These are phyloP conservation scores for Wolfiporia cocos DNA, from an alignment of 1,284 basidiomycete genomes.

Conservation along the genomic window DNA sequence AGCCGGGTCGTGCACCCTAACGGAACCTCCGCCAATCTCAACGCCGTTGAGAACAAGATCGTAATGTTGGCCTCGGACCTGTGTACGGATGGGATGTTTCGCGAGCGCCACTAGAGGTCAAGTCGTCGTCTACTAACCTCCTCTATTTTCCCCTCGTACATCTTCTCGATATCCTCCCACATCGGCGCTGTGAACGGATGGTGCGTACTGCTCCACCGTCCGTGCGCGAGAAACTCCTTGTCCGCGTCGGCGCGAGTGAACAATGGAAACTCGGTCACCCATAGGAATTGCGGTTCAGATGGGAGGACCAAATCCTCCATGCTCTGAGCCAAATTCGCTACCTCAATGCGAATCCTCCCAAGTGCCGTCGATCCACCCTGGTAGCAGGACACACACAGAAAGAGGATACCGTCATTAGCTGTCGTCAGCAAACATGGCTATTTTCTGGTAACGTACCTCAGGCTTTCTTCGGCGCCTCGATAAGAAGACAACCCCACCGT, in stretches of 20 bases:
- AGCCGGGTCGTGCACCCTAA: constrained; percentile 83
- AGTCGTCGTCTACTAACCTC: constrained; percentile 36
- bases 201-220: constrained; percentile 87
- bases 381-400: constrained; percentile 1
- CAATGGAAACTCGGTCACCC: constrained; percentile 95
- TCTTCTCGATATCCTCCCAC: constrained; percentile 73
- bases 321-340: constrained; percentile 58
- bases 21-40: constrained; percentile 92
- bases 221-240: constrained; percentile 79
- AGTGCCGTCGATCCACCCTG: constrained; percentile 84
- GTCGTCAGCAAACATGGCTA: too few species aligned
- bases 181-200: constrained; percentile 98
- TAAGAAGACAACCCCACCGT: constrained; percentile 34
- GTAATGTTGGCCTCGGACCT: constrained; percentile 94
- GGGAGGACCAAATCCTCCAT: constrained; percentile 42
- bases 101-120: too few species aligned
- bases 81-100: neutral
- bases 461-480: constrained; percentile 37
- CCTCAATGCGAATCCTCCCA: constrained; percentile 66
- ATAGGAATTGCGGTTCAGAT: constrained; percentile 75
- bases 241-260: constrained; percentile 87
- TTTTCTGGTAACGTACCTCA: constrained; percentile 30
- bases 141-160: constrained; percentile 64
- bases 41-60: constrained; percentile 94
- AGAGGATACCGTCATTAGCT: too few species aligned